phyloP scores from a whole-genome alignment of 257 asterid genomes.

The Solanum piurae region DNA sequence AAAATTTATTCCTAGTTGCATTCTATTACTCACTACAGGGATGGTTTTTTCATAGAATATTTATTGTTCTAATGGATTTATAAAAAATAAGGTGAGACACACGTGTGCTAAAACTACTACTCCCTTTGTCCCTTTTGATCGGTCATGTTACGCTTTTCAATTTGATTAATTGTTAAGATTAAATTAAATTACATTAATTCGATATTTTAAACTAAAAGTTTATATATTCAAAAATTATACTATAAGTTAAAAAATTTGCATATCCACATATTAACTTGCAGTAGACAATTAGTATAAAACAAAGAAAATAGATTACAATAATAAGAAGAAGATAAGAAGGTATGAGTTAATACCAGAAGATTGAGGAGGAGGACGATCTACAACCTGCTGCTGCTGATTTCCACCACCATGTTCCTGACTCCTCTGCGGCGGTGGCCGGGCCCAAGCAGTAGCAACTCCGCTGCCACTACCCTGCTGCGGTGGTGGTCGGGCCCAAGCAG shows the following conservation, averaged over 20 bases:
- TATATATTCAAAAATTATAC: too few species aligned
- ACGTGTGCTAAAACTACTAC: not conserved
- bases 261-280: not conserved
- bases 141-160: not conserved
- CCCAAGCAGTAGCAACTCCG: not conserved
- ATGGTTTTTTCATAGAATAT: not conserved
- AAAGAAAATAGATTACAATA: not conserved
- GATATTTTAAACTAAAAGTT: too few species aligned
- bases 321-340: not conserved
- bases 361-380: slow-evolving; percentile 17
- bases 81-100: not conserved
- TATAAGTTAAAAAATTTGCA: not conserved
- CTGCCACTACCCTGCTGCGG: not conserved
- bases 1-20: not conserved
- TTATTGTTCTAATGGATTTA: too few species aligned
- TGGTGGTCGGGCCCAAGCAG: not conserved
- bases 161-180: accelerated
- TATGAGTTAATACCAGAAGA: slow-evolving; percentile 15
- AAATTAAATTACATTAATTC: too few species aligned
- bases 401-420: not conserved
- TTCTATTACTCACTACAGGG: not conserved
- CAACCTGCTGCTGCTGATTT: not conserved
- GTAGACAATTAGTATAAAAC: not conserved
- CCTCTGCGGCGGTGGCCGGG: slow-evolving; percentile 2
- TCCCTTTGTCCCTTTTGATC: not conserved